These are phyloP conservation scores for Cinchona pubescens DNA, from an alignment of 257 asterid species.

Conservation along the genomic window DNA sequence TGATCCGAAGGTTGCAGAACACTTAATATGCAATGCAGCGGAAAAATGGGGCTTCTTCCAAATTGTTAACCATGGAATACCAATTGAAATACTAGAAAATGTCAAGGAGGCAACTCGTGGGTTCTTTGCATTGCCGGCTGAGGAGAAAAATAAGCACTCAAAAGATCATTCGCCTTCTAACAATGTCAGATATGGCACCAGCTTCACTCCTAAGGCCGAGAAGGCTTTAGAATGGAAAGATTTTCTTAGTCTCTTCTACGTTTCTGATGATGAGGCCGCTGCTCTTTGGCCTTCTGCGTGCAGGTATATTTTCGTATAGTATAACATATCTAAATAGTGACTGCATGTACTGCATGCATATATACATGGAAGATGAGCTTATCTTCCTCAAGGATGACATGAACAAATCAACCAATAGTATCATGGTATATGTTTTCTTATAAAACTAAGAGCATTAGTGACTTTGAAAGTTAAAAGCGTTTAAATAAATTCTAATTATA, in stretches of 20 bases:
- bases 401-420: no score
- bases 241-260: constrained; percentile 32
- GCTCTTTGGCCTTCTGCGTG: constrained; percentile 28
- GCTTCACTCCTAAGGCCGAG: constrained; percentile 33
- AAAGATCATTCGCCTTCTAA: constrained; percentile 22
- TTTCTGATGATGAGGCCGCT: constrained; percentile 26
- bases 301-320: constrained; percentile 16
- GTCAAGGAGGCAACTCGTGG: constrained; percentile 25
- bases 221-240: constrained; percentile 44
- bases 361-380: no score
- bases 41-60: constrained; percentile 37
- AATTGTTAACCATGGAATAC: constrained; percentile 30
- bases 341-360: no score
- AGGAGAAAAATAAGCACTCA: constrained; percentile 26
- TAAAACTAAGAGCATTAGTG: no score
- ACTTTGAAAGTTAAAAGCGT: no score
- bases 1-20: constrained; percentile 7
- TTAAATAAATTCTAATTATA: no score
- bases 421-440: no score
- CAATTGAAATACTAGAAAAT: constrained; percentile 24
- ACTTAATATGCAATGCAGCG: constrained; percentile 26
- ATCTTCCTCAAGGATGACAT: no score
- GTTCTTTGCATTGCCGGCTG: constrained; percentile 25
- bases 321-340: no score
- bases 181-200: constrained; percentile 28